Base-by-base conservation (phyloP, 192 early-diverging fungal species). In the Backusella circina region DNA sequence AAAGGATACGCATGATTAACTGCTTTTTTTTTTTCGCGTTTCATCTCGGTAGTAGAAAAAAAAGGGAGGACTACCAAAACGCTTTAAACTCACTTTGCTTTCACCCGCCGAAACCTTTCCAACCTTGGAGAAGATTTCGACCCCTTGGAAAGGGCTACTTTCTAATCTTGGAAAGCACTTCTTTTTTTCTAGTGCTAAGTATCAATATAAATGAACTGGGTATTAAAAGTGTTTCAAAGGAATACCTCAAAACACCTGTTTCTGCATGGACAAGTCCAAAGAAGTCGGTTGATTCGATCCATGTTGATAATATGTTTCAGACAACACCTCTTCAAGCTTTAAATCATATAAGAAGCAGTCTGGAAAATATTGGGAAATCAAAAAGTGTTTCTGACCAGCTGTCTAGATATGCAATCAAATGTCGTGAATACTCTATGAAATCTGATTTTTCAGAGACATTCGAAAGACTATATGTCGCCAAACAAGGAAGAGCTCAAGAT, bases 401-500 rank as follows among this genome's bases (percentile, higher is more conserved):
- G 31, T 66, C 65, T 66, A 36, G 65, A 66, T 66, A 66, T 13
- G 65, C 65, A 36, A 66, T 0, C 65, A 66, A 66, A 35, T 66
- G 65, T 66, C 32, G 16, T 66, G 65, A 36, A 66, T 66, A 66
- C 65, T 66, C 65, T 66, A 65, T 65, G 65, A 66, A 66, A 16
- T 32, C 32, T 36, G 35, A 36, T 0, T 66, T 66, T 66, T 16
- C 5, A 32, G 32, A 66, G 65, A 66, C 65, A 66, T 66, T 66
- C 65, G 65, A 66, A 66, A 66, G 31, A 66, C 15, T 66, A 66
- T 66, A 66, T 66, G 65, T 5, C 65, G 65, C 65, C 65, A 66
- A 66, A 32, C 65, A 6, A 66, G 65, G 65, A 66, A 66, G 32
- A 66, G 65, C 65, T 66, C 65, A 66, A 66, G 65, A 66, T 66